Evolutionary conservation across 2,329 filamentous ascomycete genomes (phyloP).

Genomic region (Penicillium hesseltinei): DNA sequence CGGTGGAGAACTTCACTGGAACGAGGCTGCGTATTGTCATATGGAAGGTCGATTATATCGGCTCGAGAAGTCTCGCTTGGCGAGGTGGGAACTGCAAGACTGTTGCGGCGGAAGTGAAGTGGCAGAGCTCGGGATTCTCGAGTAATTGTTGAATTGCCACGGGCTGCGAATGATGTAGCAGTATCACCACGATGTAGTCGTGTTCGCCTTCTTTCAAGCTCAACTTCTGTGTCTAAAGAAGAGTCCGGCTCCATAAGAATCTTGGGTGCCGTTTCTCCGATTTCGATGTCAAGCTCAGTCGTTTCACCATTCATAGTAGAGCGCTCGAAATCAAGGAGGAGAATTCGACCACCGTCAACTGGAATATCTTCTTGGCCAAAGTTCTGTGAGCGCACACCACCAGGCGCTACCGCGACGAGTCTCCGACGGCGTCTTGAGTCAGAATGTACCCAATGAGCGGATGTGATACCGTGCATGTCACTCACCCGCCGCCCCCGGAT

Average conservation of each 20-base stretch:
- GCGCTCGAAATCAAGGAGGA: constrained; percentile 72
- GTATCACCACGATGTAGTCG: constrained; percentile 58
- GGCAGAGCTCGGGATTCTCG: constrained; percentile 23
- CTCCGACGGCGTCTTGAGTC: constrained; percentile 39
- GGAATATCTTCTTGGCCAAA: constrained; percentile 72
- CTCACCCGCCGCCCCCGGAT: constrained; percentile 65
- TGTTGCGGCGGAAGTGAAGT: constrained; percentile 24
- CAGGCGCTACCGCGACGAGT: constrained; percentile 70
- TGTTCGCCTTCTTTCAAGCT: constrained; percentile 72
- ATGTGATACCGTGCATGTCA: constrained; percentile 64
- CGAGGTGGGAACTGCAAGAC: constrained; percentile 27
- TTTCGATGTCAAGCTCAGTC: constrained; percentile 66
- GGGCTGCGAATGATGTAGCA: constrained; percentile 44
- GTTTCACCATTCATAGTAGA: constrained; percentile 55
- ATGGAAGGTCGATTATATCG: constrained; percentile 63
- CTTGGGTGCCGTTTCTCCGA: constrained; percentile 69
- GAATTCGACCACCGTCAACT: constrained; percentile 73
- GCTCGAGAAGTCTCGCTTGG: constrained; percentile 21
- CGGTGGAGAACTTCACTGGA: constrained; percentile 69
- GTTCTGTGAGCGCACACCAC: constrained; percentile 59
- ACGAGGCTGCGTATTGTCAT: constrained; percentile 69
- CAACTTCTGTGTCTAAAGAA: constrained; percentile 74
- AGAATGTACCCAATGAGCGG: constrained; percentile 70
- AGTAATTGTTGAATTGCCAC: constrained; percentile 14
- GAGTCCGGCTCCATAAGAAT: constrained; percentile 69